A percentile compares a stretch with the other conserved stretches of the same genome.
These are phyloP conservation scores for Globisporangium irregulare DNA, from an alignment of 352 stramenopile genomes.

Conservation along the genomic window DNA sequence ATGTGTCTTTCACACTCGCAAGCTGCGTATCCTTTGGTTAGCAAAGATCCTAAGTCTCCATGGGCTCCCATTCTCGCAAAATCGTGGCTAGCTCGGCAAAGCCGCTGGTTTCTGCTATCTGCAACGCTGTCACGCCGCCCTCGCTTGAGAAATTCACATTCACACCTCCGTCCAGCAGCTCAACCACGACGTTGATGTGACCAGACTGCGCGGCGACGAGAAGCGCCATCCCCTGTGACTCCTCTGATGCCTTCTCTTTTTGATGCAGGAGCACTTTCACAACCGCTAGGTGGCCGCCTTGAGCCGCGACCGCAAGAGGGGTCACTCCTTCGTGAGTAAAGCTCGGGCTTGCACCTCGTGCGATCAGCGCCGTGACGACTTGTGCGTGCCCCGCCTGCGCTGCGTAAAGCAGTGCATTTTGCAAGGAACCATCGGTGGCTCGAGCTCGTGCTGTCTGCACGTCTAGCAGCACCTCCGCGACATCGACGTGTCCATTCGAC, in stretches of 20 bases:
- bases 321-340: not conserved
- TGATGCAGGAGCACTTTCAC: conserved; percentile 2
- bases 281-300: conserved; percentile 3
- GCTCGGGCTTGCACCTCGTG: not conserved
- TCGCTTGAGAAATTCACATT: conserved; percentile 4
- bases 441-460: not conserved
- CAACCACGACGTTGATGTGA: conserved; percentile 4
- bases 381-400: conserved; percentile 5
- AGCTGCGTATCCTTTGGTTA: too few species aligned
- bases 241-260: not conserved
- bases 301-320: conserved; percentile 2
- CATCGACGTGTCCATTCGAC: conserved; percentile 10
- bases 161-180: conserved; percentile 11
- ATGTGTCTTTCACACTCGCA: too few species aligned
- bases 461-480: not conserved
- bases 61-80: conserved; percentile 14
- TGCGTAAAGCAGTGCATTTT: conserved; percentile 11
- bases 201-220: conserved; percentile 3
- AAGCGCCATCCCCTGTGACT: conserved; percentile 6
- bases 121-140: conserved; percentile 4
- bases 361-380: conserved; percentile 3
- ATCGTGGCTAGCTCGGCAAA: conserved; percentile 9
- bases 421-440: not conserved
- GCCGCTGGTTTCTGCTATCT: conserved; percentile 6
- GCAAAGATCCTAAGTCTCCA: not conserved